A percentile compares a stretch with the other conserved stretches of the same genome.
phyloP scores from a whole-genome alignment of 192 early-diverging fungal species.

The Umbelopsis sp. region DNA sequence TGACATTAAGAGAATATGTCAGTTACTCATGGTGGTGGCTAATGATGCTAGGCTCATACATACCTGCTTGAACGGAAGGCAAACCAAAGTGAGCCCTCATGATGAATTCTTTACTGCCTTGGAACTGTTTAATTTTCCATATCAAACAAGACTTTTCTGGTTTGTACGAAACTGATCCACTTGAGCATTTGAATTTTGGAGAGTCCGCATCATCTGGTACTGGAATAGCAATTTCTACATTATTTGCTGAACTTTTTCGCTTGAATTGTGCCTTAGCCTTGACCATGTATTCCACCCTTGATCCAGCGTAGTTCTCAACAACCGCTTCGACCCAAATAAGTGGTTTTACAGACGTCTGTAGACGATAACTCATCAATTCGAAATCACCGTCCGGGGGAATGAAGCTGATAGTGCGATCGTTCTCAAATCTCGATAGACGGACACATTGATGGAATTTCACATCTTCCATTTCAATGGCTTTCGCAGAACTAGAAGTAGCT shows the following conservation, averaged over 20 bases:
- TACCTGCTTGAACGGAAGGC: constrained; percentile 79
- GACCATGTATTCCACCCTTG: constrained; percentile 95
- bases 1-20: neutral
- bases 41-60: neutral
- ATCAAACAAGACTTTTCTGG: constrained; percentile 93
- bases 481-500: constrained; percentile 33
- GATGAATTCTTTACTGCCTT: constrained; percentile 95
- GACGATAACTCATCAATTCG: constrained; percentile 88
- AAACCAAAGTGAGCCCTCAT: constrained; percentile 87
- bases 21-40: neutral
- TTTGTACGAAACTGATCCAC: constrained; percentile 89
- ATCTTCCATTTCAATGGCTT: constrained; percentile 91
- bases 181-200: constrained; percentile 91
- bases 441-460: constrained; percentile 93
- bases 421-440: constrained; percentile 83
- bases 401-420: constrained; percentile 87
- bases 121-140: constrained; percentile 99
- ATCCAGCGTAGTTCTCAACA: constrained; percentile 86
- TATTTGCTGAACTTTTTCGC: constrained; percentile 94
- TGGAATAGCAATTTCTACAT: constrained; percentile 97
- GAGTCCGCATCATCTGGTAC: constrained; percentile 97
- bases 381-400: constrained; percentile 74
- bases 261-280: constrained; percentile 99
- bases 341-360: constrained; percentile 82
- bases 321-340: constrained; percentile 85